Conservation (phyloP, 2,329 filamentous ascomycete genomes). For the Didymella sp. region DNA sequence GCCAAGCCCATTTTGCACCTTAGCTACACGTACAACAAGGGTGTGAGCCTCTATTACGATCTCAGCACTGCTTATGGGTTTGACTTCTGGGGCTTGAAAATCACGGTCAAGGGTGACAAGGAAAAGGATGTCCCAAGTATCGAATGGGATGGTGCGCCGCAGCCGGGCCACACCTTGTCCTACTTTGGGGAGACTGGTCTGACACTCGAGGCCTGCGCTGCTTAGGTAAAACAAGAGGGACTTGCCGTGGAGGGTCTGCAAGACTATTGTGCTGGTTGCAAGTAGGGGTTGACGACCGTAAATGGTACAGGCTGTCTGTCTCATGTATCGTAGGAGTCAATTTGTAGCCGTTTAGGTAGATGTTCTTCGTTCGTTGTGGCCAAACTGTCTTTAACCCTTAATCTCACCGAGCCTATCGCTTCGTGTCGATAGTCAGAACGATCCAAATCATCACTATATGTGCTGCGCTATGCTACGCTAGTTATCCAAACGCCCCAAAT, state of each 20-base stretch:
- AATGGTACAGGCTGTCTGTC: not conserved
- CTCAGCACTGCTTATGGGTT: conserved; percentile 29
- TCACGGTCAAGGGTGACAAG: conserved; percentile 21
- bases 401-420: not conserved
- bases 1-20: conserved; percentile 30
- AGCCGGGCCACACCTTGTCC: conserved; percentile 16
- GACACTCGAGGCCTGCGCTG: conserved; percentile 17
- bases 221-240: not conserved
- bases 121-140: conserved; percentile 13
- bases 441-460: not conserved
- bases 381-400: not conserved
- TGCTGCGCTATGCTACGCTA: conserved; percentile 12
- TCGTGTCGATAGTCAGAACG: not conserved
- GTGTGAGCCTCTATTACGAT: conserved; percentile 33
- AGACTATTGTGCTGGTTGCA: not conserved
- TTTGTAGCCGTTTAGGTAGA: not conserved
- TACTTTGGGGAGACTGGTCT: conserved; percentile 29
- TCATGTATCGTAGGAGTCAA: not conserved
- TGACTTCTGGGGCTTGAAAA: conserved; percentile 29
- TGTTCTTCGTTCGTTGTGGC: not conserved
- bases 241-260: not conserved
- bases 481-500: conserved; percentile 9
- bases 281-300: not conserved
- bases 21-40: conserved; percentile 30
- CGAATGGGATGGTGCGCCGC: conserved; percentile 27